phyloP scores from a whole-genome alignment of 2,329 filamentous ascomycete species.

The Cladophialophora immunda region DNA sequence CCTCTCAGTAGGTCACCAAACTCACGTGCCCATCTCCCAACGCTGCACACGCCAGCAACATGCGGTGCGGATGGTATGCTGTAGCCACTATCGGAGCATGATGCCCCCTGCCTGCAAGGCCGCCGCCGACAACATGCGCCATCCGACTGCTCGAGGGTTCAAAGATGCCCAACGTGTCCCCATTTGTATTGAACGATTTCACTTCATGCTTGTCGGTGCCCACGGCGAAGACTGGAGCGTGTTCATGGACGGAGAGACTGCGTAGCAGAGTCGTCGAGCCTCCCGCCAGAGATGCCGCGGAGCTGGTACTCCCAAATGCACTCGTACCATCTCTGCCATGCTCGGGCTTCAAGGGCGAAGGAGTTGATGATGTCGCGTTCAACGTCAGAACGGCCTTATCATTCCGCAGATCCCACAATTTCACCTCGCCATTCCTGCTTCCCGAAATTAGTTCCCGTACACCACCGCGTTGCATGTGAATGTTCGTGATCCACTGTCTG shows the following conservation, averaged over 20 bases:
- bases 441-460: slow-evolving; percentile 90
- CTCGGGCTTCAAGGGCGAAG: slow-evolving; percentile 13
- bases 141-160: slow-evolving; percentile 57
- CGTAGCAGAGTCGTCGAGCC: slow-evolving; percentile 66
- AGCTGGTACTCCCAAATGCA: neutral
- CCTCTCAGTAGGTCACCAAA: slow-evolving; percentile 36
- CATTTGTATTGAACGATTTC: slow-evolving; percentile 90
- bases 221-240: slow-evolving; percentile 92
- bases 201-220: slow-evolving; percentile 88
- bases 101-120: slow-evolving; percentile 60
- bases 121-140: slow-evolving; percentile 35
- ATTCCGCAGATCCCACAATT: slow-evolving; percentile 95
- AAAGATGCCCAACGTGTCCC: slow-evolving; percentile 78
- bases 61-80: slow-evolving; percentile 93
- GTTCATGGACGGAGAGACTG: slow-evolving; percentile 91
- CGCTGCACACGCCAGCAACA: slow-evolving; percentile 87
- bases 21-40: slow-evolving; percentile 91
- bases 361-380: slow-evolving; percentile 25
- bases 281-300: slow-evolving; percentile 66
- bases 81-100: slow-evolving; percentile 85
- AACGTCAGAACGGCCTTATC: slow-evolving; percentile 54
- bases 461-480: slow-evolving; percentile 95
- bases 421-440: slow-evolving; percentile 90
- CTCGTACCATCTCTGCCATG: slow-evolving; percentile 9
- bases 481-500: slow-evolving; percentile 92